phyloP scores from a whole-genome alignment of 306 rosid genomes.

The Cucurbita argyrosperma region DNA sequence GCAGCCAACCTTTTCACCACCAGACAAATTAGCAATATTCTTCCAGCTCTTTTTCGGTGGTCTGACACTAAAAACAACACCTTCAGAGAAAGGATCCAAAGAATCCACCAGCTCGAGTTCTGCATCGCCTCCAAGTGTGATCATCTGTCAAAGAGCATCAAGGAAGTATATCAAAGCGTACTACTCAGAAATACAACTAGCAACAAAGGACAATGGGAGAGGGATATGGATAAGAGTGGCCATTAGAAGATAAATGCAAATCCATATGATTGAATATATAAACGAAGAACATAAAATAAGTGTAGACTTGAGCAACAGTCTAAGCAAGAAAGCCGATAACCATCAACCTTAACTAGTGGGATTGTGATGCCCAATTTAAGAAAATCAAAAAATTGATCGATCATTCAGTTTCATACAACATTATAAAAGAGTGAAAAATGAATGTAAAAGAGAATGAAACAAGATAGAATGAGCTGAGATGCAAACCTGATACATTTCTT shows the following conservation, averaged over 20 bases:
- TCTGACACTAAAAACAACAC: slow-evolving; percentile 92
- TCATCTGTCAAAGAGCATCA: slow-evolving; percentile 47
- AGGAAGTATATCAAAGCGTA: not conserved
- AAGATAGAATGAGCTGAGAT: slow-evolving; percentile 7
- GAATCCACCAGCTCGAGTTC: slow-evolving; percentile 97
- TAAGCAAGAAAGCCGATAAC: not conserved
- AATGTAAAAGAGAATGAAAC: not conserved
- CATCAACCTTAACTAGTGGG: not conserved
- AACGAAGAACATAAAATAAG: not conserved
- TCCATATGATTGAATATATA: not conserved
- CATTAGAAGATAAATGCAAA: not conserved
- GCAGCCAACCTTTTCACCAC: slow-evolving; percentile 78
- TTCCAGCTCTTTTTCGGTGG: slow-evolving; percentile 99
- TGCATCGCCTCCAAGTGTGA: slow-evolving; percentile 97
- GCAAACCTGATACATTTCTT: slow-evolving; percentile 91
- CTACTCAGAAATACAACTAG: not conserved
- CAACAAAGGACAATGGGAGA: not conserved
- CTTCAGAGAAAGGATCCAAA: slow-evolving; percentile 96
- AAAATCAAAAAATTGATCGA: not conserved
- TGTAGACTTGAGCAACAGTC: not conserved
- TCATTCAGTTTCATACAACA: not conserved
- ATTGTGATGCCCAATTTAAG: not conserved
- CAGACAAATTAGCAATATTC: slow-evolving; percentile 91
- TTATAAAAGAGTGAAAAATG: not conserved
- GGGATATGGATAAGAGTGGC: not conserved